Evolutionary conservation across 2,329 filamentous ascomycete genomes (phyloP).

Genomic region (Microsporum audouinii): DNA sequence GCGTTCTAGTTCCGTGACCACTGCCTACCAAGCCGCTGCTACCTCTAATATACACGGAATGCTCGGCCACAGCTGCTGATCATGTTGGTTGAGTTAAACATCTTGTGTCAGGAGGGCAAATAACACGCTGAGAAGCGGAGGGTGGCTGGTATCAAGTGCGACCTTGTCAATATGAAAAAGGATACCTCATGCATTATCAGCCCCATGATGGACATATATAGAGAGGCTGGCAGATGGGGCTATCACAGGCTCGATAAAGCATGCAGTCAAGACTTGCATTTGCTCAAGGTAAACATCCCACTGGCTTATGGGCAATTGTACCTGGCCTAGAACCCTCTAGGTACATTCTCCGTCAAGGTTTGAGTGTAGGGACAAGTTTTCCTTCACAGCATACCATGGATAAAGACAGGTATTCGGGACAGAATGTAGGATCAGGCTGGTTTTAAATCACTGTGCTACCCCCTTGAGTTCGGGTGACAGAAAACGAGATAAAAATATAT

Average conservation of each 20-base stretch:
- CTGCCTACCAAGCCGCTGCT: neutral
- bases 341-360: neutral
- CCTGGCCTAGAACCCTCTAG: neutral
- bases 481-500: neutral
- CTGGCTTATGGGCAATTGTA: neutral
- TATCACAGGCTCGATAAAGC: constrained; percentile 29
- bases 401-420: neutral
- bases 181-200: constrained; percentile 49
- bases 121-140: constrained; percentile 40
- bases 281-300: neutral
- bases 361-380: neutral
- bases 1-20: neutral
- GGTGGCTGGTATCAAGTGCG: constrained; percentile 37
- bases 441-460: neutral
- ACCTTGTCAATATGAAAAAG: constrained; percentile 42
- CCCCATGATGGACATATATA: constrained; percentile 29
- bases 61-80: constrained; percentile 43
- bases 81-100: constrained; percentile 46
- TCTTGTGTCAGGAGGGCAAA: constrained; percentile 45
- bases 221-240: constrained; percentile 39
- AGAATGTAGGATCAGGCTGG: neutral
- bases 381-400: neutral
- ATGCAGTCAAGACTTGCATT: constrained; percentile 2
- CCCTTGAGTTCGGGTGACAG: neutral
- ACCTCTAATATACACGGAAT: neutral